phyloP scores from a whole-genome alignment of 164 flowering plant genomes.

The Santalum album region DNA sequence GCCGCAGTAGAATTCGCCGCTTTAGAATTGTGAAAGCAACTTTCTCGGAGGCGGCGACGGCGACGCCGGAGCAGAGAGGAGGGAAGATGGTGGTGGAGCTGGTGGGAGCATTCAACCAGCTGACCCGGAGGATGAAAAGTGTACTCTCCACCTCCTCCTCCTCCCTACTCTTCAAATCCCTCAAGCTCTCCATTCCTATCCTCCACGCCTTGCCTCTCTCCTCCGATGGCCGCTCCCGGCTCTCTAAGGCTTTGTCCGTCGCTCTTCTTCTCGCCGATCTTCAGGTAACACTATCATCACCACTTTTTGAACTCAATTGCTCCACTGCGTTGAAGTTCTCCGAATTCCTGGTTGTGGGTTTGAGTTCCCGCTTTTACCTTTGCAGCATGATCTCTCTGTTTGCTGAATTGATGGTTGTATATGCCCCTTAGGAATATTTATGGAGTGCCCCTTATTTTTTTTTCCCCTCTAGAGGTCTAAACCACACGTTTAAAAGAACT shows the following conservation, averaged over 20 bases:
- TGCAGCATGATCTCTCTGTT: no score
- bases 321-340: no score
- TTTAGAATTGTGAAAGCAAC: no score
- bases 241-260: slow-evolving; percentile 56
- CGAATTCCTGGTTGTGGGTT: no score
- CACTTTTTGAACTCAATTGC: no score
- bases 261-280: slow-evolving; percentile 81
- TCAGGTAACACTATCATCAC: slow-evolving; percentile 46
- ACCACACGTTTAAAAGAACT: no score
- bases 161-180: slow-evolving; percentile 55
- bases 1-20: no score
- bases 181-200: slow-evolving; percentile 81
- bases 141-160: slow-evolving; percentile 53
- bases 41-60: slow-evolving; percentile 1
- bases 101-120: slow-evolving; percentile 77
- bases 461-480: no score
- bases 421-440: no score
- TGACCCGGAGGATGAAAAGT: slow-evolving; percentile 60
- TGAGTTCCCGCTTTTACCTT: no score
- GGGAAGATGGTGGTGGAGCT: slow-evolving; percentile 87
- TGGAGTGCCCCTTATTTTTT: no score
- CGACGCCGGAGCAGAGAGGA: slow-evolving; percentile 46
- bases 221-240: slow-evolving; percentile 73
- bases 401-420: no score
- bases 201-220: slow-evolving; percentile 48